Evolutionary conservation across 225 moss, liverwort and hornwort species (phyloP).

Genomic region (Pseudoscleropodium purum): DNA sequence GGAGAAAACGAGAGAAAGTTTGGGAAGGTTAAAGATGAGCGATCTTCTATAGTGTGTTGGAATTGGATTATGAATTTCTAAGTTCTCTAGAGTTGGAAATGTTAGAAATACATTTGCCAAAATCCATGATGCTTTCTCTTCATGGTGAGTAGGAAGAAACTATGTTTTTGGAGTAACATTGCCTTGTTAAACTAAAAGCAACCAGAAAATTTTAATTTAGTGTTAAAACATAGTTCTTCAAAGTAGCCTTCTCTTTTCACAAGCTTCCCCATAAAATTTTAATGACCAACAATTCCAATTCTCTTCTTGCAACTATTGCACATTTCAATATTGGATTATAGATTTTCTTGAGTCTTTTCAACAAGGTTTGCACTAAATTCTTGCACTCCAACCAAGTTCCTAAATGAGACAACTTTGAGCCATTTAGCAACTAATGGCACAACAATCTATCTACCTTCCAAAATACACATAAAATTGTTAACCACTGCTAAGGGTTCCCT

Average conservation of each 20-base stretch:
- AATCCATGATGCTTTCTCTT: background rate
- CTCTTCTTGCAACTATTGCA: background rate
- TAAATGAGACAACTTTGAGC: background rate
- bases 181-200: background rate
- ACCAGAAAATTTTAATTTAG: background rate
- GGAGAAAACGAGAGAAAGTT: background rate
- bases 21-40: background rate
- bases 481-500: too few relatives aligned
- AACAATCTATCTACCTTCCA: background rate
- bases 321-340: background rate
- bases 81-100: background rate
- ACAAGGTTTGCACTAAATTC: background rate
- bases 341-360: background rate
- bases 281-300: background rate
- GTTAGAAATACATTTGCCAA: background rate
- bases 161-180: background rate
- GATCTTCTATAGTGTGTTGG: background rate
- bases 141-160: background rate
- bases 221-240: background rate
- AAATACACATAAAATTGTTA: too few relatives aligned
- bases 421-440: background rate
- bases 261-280: background rate
- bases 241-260: background rate
- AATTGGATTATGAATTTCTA: background rate
- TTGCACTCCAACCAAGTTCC: accelerated